Conservation (phyloP, 768 basidiomycete genomes). For the Russula vinacea region DNA sequence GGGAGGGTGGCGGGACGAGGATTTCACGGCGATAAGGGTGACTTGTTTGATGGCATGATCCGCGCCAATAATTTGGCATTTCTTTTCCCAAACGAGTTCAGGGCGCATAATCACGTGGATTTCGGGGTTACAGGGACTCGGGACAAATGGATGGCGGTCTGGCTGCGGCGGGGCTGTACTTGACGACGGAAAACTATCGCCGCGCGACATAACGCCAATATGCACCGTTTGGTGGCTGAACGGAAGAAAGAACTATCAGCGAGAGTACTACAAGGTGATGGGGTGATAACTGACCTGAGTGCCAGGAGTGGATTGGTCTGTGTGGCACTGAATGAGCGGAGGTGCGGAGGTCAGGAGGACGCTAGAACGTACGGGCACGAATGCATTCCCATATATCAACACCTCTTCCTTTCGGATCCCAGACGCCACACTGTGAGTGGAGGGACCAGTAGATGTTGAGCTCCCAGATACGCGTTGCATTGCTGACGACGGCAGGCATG, state of each 20-base stretch:
- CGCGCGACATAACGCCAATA: slow-evolving; percentile 52
- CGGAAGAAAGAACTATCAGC: slow-evolving; percentile 10
- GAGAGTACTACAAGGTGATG: background rate
- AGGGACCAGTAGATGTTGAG: slow-evolving; percentile 60
- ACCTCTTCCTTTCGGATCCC: slow-evolving; percentile 62
- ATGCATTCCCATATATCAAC: slow-evolving; percentile 79
- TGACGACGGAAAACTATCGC: slow-evolving; percentile 34
- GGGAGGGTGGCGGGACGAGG: background rate
- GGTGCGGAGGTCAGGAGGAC: slow-evolving; percentile 5
- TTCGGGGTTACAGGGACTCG: slow-evolving; percentile 16
- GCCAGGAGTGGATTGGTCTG: slow-evolving; percentile 59
- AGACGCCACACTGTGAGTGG: slow-evolving; percentile 66
- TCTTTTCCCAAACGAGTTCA: slow-evolving; percentile 13
- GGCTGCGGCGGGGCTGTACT: slow-evolving; percentile 20
- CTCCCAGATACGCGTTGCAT: slow-evolving; percentile 71
- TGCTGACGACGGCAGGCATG: slow-evolving; percentile 52
- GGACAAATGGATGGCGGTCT: background rate
- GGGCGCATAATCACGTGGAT: slow-evolving; percentile 23
- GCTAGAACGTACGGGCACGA: slow-evolving; percentile 53
- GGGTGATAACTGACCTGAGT: slow-evolving; percentile 39
- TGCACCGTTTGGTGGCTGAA: slow-evolving; percentile 43
- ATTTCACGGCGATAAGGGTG: slow-evolving; percentile 21
- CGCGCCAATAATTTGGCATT: slow-evolving; percentile 24
- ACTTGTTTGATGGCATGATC: slow-evolving; percentile 24
- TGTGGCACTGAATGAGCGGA: slow-evolving; percentile 19